phyloP scores from a whole-genome alignment of 345 rosid genomes.

The Firmiana major region DNA sequence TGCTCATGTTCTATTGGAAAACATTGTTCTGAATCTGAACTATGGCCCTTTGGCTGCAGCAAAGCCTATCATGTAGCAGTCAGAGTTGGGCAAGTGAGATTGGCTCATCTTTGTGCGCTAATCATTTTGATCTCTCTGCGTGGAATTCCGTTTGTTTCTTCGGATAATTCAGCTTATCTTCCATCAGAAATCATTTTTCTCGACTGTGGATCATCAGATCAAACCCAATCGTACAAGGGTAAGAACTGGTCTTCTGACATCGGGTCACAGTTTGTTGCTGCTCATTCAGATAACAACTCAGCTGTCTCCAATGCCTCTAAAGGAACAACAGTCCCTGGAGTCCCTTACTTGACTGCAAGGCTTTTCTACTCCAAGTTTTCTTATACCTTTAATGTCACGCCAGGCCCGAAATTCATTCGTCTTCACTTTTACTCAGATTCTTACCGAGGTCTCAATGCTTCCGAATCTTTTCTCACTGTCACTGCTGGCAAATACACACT shows the following conservation, averaged over 20 bases:
- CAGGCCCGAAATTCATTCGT: constrained; percentile 28
- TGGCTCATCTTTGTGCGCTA: neutral
- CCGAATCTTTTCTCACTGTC: constrained; percentile 20
- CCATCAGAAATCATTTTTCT: neutral
- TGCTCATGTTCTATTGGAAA: neutral
- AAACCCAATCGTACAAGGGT: neutral
- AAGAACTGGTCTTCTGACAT: constrained; percentile 2
- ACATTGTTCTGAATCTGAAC: neutral
- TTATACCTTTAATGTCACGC: constrained; percentile 19
- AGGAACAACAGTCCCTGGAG: neutral
- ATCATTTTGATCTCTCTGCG: neutral
- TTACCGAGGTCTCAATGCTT: constrained; percentile 12
- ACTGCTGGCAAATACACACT: constrained; percentile 16
- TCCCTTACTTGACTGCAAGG: constrained; percentile 17
- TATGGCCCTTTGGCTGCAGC: neutral
- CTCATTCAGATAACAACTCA: neutral
- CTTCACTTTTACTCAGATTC: constrained; percentile 25
- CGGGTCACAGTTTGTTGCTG: neutral
- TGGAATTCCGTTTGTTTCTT: neutral
- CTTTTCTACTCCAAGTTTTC: constrained; percentile 12
- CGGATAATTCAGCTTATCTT: neutral
- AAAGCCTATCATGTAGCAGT: neutral
- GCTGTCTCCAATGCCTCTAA: neutral
- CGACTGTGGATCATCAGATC: neutral
- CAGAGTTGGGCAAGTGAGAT: neutral